Evolutionary conservation across 2,329 filamentous ascomycete species (phyloP).

Genomic region (Exophiala sideris): DNA sequence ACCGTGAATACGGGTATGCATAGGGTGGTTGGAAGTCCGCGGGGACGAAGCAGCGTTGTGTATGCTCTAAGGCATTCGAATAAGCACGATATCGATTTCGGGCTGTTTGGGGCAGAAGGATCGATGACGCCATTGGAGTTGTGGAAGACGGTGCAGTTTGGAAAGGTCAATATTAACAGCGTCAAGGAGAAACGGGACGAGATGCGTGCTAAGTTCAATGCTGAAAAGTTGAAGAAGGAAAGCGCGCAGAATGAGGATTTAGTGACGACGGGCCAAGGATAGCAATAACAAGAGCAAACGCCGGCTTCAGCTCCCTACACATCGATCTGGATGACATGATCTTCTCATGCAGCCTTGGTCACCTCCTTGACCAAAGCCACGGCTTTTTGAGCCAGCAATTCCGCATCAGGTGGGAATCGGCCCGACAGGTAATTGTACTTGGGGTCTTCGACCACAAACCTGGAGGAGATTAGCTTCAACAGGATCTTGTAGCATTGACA

Average conservation of each 20-base stretch:
- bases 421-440: constrained; percentile 26
- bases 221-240: not conserved
- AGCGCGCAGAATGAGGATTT: too few relatives aligned
- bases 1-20: constrained; percentile 28
- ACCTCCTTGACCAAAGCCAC: constrained; percentile 8
- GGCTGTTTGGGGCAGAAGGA: constrained; percentile 27
- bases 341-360: not conserved
- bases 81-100: constrained; percentile 27
- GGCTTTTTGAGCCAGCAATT: constrained; percentile 12
- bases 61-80: constrained; percentile 29
- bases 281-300: not conserved
- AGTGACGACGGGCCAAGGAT: not conserved
- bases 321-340: not conserved
- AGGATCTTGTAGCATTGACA: constrained; percentile 28
- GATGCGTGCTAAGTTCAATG: constrained; percentile 30
- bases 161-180: constrained; percentile 34
- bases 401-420: constrained; percentile 25
- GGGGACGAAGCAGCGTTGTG: constrained; percentile 29
- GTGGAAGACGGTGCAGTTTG: constrained; percentile 25
- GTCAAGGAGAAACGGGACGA: constrained; percentile 39
- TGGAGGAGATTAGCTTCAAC: constrained; percentile 21
- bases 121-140: constrained; percentile 22
- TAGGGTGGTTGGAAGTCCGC: constrained; percentile 27
- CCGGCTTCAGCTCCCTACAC: not conserved
- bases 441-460: constrained; percentile 46